phyloP scores from a whole-genome alignment of 148 eudicot genomes.

The Rhododendron griersonianum region DNA sequence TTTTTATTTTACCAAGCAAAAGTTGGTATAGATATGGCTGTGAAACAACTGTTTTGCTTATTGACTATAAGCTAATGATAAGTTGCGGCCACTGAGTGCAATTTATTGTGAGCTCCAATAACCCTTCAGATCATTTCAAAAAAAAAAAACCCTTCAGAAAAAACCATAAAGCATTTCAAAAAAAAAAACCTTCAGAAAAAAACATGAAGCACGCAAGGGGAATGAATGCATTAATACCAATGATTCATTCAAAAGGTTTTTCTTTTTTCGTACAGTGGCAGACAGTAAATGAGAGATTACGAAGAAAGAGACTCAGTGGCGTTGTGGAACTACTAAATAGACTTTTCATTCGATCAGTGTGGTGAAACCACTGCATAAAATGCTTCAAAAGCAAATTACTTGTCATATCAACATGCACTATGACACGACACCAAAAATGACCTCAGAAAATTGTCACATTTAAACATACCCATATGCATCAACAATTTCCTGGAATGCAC shows the following conservation, averaged over 20 bases:
- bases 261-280: not conserved
- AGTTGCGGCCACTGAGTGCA: not conserved
- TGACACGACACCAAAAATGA: not conserved
- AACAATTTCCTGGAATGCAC: slow-evolving; percentile 94
- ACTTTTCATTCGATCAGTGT: not conserved
- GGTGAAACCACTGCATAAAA: not conserved
- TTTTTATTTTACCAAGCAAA: not conserved
- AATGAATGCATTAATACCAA: not conserved
- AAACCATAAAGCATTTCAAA: too few relatives aligned
- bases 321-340: not conserved
- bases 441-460: not conserved
- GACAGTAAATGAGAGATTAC: not conserved
- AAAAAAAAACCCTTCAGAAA: not conserved
- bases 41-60: not conserved
- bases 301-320: not conserved
- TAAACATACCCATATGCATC: slow-evolving; percentile 95
- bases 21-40: not conserved
- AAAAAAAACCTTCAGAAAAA: not conserved
- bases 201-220: not conserved
- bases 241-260: not conserved
- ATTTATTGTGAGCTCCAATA: not conserved
- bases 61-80: not conserved
- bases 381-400: not conserved
- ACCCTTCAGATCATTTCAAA: not conserved
- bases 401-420: not conserved